Conservation (phyloP, 2,329 filamentous ascomycete genomes). For the Hymenoscyphus albidus region DNA sequence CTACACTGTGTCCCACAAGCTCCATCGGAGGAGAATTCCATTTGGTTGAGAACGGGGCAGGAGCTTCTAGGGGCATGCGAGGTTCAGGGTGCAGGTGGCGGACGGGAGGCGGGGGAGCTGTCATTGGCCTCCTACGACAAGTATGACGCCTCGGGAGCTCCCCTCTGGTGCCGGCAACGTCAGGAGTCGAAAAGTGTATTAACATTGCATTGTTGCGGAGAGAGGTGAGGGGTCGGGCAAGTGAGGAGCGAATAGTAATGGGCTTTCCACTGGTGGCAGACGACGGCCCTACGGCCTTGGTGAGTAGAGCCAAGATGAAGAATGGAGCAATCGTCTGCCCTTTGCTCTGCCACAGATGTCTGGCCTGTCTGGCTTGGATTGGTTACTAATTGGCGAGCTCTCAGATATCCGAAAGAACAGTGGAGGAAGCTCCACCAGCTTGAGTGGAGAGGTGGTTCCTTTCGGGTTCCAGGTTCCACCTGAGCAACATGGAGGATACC, state of each 20-base stretch:
- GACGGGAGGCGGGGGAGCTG: background rate
- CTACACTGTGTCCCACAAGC: background rate
- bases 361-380: background rate
- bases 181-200: background rate
- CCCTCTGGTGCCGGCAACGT: background rate
- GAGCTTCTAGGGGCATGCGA: background rate
- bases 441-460: background rate
- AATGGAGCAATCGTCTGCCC: background rate
- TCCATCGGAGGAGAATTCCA: background rate
- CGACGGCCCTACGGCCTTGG: too few relatives aligned
- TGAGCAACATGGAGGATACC: background rate
- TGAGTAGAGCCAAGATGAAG: background rate
- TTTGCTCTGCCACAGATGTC: background rate
- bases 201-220: conserved; percentile 1
- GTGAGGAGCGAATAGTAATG: background rate
- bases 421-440: too few relatives aligned
- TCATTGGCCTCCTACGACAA: background rate
- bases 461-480: background rate
- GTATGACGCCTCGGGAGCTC: background rate
- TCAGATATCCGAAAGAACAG: too few relatives aligned
- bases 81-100: background rate
- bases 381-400: too few relatives aligned
- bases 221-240: background rate
- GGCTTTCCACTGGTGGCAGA: background rate
- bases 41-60: background rate